Conservation (phyloP, 768 basidiomycete species). For the Mycena crocata region DNA sequence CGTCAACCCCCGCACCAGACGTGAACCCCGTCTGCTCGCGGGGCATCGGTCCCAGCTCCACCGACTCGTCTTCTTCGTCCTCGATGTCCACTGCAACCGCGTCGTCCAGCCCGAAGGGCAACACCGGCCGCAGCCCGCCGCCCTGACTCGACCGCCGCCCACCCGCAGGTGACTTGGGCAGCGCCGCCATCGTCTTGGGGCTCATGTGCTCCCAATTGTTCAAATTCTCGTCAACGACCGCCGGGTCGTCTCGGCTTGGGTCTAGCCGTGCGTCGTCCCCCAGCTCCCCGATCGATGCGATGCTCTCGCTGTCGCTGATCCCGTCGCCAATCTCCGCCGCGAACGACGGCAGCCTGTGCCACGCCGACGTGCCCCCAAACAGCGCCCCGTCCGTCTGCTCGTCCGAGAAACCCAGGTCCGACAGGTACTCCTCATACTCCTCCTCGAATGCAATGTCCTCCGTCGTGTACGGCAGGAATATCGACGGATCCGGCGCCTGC, state of each 20-base stretch:
- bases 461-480: slow-evolving; percentile 90
- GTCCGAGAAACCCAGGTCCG: slow-evolving; percentile 84
- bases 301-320: slow-evolving; percentile 95
- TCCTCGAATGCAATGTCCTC: slow-evolving; percentile 96
- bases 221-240: slow-evolving; percentile 79
- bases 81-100: slow-evolving; percentile 77
- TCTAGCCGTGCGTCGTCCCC: slow-evolving; percentile 82
- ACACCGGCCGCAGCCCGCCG: slow-evolving; percentile 84
- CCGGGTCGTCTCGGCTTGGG: slow-evolving; percentile 69
- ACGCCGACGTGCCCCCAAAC: slow-evolving; percentile 68
- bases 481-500: slow-evolving; percentile 83
- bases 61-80: slow-evolving; percentile 73
- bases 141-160: slow-evolving; percentile 87
- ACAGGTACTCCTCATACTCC: slow-evolving; percentile 96
- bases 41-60: slow-evolving; percentile 80
- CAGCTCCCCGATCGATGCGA: slow-evolving; percentile 89
- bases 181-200: slow-evolving; percentile 92
- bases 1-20: slow-evolving; percentile 86
- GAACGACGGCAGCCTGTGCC: slow-evolving; percentile 85
- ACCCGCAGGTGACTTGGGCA: slow-evolving; percentile 92
- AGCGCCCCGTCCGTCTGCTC: slow-evolving; percentile 60
- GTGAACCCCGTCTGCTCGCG: slow-evolving; percentile 80
- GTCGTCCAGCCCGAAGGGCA: slow-evolving; percentile 80
- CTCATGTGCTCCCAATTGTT: slow-evolving; percentile 99
- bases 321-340: slow-evolving; percentile 85